phyloP scores from a whole-genome alignment of 2,329 filamentous ascomycete species.

The Ophiostoma himal-ulmi region DNA sequence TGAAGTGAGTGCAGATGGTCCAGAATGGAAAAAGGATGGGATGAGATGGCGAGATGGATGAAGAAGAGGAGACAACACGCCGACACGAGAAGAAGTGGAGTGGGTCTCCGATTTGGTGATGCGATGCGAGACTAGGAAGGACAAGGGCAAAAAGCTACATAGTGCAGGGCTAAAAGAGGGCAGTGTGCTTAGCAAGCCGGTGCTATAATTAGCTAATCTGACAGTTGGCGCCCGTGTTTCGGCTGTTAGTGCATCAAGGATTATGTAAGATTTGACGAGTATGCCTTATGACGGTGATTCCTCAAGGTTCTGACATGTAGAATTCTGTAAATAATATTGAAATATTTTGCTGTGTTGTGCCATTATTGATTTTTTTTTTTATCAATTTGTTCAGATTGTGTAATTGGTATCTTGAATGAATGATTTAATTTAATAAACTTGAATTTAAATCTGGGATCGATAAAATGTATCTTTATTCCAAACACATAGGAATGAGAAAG shows the following conservation, averaged over 20 bases:
- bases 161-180: neutral
- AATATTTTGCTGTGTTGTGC: no score
- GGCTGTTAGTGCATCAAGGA: neutral
- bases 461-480: no score
- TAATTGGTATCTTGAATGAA: no score
- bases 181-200: neutral
- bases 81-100: conserved; percentile 2
- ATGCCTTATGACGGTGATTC: neutral
- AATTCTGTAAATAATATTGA: no score
- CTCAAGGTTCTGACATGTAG: neutral
- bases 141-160: neutral
- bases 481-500: no score
- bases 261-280: neutral
- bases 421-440: no score
- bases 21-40: neutral
- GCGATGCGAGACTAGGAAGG: conserved; percentile 1
- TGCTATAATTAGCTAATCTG: neutral
- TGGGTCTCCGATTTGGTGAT: neutral
- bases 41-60: neutral
- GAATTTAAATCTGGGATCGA: no score
- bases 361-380: no score
- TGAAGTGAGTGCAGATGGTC: neutral
- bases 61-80: neutral
- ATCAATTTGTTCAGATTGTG: no score
- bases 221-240: neutral